phyloP scores from a whole-genome alignment of 2,329 filamentous ascomycete genomes.

The Curvularia spicifera region DNA sequence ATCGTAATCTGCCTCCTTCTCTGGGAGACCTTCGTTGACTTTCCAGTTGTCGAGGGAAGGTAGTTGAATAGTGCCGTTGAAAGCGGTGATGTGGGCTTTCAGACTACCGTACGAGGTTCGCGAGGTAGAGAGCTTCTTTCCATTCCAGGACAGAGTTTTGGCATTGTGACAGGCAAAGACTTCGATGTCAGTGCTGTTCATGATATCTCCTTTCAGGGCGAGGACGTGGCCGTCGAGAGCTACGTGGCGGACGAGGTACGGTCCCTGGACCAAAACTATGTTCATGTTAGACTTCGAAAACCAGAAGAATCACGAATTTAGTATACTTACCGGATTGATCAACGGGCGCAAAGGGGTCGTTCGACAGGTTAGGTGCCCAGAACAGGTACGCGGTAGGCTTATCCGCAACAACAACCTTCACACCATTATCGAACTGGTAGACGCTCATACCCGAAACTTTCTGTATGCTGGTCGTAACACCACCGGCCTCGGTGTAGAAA shows the following conservation, averaged over 20 bases:
- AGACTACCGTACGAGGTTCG: conserved; percentile 49
- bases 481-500: conserved; percentile 51
- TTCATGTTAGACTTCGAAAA: conserved; percentile 12
- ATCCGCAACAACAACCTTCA: conserved; percentile 48
- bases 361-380: conserved; percentile 50
- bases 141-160: conserved; percentile 49
- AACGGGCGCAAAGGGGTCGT: conserved; percentile 49
- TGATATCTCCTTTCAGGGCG: conserved; percentile 46
- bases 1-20: conserved; percentile 54
- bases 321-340: conserved; percentile 38
- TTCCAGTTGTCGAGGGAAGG: conserved; percentile 57
- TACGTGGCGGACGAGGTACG: conserved; percentile 50
- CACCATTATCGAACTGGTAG: conserved; percentile 46
- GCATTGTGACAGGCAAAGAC: conserved; percentile 44
- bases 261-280: conserved; percentile 48
- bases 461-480: conserved; percentile 43
- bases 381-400: conserved; percentile 48
- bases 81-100: conserved; percentile 37
- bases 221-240: conserved; percentile 32
- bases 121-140: conserved; percentile 37
- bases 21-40: conserved; percentile 58
- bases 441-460: conserved; percentile 44
- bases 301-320: not conserved
- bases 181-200: conserved; percentile 46
- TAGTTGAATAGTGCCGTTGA: conserved; percentile 41